Conservation (phyloP, 768 basidiomycete genomes). For the Agaricus bisporus region DNA sequence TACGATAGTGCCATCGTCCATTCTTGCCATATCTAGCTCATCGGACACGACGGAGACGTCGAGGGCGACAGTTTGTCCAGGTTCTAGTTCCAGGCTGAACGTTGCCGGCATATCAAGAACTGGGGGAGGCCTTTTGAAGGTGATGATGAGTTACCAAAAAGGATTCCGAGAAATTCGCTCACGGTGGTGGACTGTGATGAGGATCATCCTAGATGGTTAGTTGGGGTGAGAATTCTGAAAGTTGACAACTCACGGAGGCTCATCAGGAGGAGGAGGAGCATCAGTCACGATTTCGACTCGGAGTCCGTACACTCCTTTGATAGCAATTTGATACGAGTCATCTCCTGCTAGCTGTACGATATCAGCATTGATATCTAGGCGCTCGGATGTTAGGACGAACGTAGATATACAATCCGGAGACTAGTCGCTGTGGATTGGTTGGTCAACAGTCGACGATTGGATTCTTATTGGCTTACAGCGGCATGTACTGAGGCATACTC, state of each 20-base stretch:
- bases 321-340: conserved; percentile 87
- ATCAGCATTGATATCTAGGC: conserved; percentile 11
- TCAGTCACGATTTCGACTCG: conserved; percentile 85
- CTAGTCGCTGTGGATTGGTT: conserved; percentile 50
- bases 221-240: conserved; percentile 16
- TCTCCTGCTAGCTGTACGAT: conserved; percentile 66
- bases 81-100: conserved; percentile 75
- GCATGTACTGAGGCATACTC: conserved; percentile 84
- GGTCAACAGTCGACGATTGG: conserved; percentile 9
- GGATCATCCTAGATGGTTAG: conserved; percentile 13
- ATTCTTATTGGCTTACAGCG: conserved; percentile 45
- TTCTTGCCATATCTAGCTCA: conserved; percentile 85
- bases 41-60: conserved; percentile 77
- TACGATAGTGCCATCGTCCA: conserved; percentile 84
- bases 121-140: conserved; percentile 46
- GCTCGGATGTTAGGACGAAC: conserved; percentile 32
- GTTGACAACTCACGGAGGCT: conserved; percentile 63
- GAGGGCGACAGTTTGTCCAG: conserved; percentile 74
- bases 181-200: conserved; percentile 43
- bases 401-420: conserved; percentile 80
- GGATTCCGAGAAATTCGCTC: conserved; percentile 17
- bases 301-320: conserved; percentile 73
- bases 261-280: conserved; percentile 78
- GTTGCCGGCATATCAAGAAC: conserved; percentile 83
- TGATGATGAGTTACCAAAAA: conserved; percentile 2